phyloP scores from a whole-genome alignment of 176 grass and related monocot species.

The Musa schizocarpa region DNA sequence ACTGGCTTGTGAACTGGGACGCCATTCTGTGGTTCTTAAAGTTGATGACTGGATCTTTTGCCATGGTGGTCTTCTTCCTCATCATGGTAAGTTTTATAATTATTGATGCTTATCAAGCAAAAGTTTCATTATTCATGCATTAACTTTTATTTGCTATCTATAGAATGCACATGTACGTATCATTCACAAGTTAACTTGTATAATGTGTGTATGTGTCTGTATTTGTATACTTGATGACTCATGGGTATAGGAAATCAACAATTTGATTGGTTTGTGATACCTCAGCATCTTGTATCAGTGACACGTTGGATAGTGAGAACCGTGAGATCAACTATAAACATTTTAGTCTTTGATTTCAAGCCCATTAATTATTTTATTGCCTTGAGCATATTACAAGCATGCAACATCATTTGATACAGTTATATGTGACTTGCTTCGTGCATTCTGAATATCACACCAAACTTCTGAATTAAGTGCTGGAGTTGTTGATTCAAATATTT shows the following conservation, averaged over 20 bases:
- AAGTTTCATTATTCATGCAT: background rate
- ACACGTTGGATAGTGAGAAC: background rate
- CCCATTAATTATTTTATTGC: background rate
- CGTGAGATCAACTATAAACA: background rate
- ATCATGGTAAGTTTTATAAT: slow-evolving; percentile 52
- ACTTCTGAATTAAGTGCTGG: too few species aligned
- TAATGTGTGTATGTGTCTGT: background rate
- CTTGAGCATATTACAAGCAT: background rate
- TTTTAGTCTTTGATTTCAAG: background rate
- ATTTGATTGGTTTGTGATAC: background rate
- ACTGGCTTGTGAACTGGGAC: slow-evolving; percentile 71
- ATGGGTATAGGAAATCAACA: background rate
- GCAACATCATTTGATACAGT: too few species aligned
- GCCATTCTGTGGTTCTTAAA: slow-evolving; percentile 66
- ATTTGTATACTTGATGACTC: background rate
- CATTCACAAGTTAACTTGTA: background rate
- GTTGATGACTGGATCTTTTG: slow-evolving; percentile 92
- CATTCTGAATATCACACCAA: too few species aligned
- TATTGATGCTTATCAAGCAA: background rate
- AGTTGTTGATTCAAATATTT: too few species aligned
- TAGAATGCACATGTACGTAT: background rate
- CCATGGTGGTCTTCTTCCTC: slow-evolving; percentile 92
- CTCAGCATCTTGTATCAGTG: background rate
- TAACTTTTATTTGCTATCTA: background rate
- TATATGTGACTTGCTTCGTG: too few species aligned